These are phyloP conservation scores for Pulveroboletus sp. DNA, from an alignment of 768 basidiomycete genomes.

Conservation along the genomic window DNA sequence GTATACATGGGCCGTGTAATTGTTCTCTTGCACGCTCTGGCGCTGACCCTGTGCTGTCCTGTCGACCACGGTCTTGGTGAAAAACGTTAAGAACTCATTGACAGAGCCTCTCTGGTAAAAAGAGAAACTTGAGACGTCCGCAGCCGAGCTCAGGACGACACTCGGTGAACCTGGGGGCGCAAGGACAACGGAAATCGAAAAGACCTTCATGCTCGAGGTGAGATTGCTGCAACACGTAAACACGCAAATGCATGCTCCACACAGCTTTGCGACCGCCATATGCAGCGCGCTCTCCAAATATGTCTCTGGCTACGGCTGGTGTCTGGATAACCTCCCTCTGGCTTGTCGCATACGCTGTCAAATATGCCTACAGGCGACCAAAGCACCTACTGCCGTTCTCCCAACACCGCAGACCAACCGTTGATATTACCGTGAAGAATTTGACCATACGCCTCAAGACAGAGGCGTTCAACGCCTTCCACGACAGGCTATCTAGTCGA, in stretches of 20 bases:
- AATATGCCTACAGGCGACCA: slow-evolving; percentile 17
- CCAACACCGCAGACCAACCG: slow-evolving; percentile 15
- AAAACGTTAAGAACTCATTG: slow-evolving; percentile 90
- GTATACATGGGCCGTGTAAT: slow-evolving; percentile 90
- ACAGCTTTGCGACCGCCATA: background rate
- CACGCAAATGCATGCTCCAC: background rate
- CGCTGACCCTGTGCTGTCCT: slow-evolving; percentile 84
- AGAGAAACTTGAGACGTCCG: slow-evolving; percentile 85
- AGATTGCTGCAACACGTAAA: too few species aligned
- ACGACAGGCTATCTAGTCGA: slow-evolving; percentile 40
- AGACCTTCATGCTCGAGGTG: slow-evolving; percentile 72
- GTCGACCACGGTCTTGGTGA: slow-evolving; percentile 88
- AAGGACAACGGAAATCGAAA: slow-evolving; percentile 69
- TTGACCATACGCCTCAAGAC: slow-evolving; percentile 42
- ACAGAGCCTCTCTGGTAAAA: slow-evolving; percentile 91
- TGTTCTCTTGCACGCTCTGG: slow-evolving; percentile 92
- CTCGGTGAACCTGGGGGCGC: slow-evolving; percentile 61
- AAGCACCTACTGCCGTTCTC: slow-evolving; percentile 22
- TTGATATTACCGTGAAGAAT: slow-evolving; percentile 23
- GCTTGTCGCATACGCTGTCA: slow-evolving; percentile 25
- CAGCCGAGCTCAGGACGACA: slow-evolving; percentile 61
- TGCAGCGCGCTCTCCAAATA: slow-evolving; percentile 4
- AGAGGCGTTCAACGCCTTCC: slow-evolving; percentile 43
- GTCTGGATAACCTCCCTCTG: slow-evolving; percentile 25
- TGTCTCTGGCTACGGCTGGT: slow-evolving; percentile 18